phyloP scores from a whole-genome alignment of 805 yeast genomes.

The Metschnikowia santaceciliae region DNA sequence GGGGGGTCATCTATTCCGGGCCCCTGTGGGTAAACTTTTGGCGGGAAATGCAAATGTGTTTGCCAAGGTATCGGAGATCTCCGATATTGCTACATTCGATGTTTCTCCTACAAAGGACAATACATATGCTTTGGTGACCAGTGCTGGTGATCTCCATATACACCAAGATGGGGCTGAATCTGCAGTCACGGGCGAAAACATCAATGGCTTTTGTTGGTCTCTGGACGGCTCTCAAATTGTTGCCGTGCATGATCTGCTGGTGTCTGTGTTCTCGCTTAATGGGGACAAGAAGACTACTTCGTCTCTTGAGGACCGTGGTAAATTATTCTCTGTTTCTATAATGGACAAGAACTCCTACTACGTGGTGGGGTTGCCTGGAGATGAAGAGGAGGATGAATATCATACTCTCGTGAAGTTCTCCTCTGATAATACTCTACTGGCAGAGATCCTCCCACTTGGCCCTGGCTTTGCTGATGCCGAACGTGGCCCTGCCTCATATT shows the following conservation, averaged over 20 bases:
- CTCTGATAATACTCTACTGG: conserved; percentile 5
- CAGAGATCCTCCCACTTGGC: conserved; percentile 39
- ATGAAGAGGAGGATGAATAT: conserved; percentile 12
- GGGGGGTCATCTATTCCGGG: conserved; percentile 19
- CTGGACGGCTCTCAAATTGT: conserved; percentile 5
- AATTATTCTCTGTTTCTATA: conserved; percentile 15
- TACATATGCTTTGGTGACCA: conserved; percentile 15
- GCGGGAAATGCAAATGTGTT: neutral
- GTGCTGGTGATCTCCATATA: conserved; percentile 12
- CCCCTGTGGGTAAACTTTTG: conserved; percentile 12
- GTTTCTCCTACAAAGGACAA: conserved; percentile 19
- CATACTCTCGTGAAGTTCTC: conserved; percentile 8
- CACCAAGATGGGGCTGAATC: conserved; percentile 5
- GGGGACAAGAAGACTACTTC: neutral
- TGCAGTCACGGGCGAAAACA: neutral
- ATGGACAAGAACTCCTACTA: conserved; percentile 20
- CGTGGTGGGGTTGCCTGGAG: conserved; percentile 10
- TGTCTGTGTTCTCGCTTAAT: neutral
- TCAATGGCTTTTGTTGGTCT: conserved; percentile 10
- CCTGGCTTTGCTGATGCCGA: conserved; percentile 51
- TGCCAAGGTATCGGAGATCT: neutral
- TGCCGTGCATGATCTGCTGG: neutral
- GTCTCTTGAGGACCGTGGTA: conserved; percentile 17
- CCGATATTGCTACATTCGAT: conserved; percentile 15
- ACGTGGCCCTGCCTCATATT: conserved; percentile 46